phyloP scores from a whole-genome alignment of 176 grass and related monocot genomes.

The Tillandsia fasciculata region DNA sequence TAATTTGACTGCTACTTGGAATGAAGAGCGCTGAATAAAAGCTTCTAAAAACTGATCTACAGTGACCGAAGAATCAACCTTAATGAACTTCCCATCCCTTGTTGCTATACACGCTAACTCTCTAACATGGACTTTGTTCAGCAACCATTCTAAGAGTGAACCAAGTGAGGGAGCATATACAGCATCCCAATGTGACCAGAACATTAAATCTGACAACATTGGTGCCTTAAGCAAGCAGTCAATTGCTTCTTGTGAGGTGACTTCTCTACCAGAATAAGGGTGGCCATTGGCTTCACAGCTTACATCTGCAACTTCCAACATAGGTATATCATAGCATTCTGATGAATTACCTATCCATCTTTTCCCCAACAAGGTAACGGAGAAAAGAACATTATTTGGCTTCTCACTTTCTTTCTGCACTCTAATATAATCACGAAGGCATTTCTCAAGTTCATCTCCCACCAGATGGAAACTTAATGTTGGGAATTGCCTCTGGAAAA shows the following conservation, averaged over 20 bases:
- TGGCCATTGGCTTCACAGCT: slow-evolving; percentile 22
- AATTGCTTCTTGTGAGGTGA: slow-evolving; percentile 50
- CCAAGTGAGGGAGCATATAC: slow-evolving; percentile 76
- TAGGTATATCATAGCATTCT: slow-evolving; percentile 14
- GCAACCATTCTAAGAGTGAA: slow-evolving; percentile 68
- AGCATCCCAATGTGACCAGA: slow-evolving; percentile 85
- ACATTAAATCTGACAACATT: slow-evolving; percentile 85
- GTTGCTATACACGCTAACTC: slow-evolving; percentile 71
- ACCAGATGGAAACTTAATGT: slow-evolving; percentile 47
- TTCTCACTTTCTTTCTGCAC: slow-evolving; percentile 35
- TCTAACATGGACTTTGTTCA: slow-evolving; percentile 43
- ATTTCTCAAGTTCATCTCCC: slow-evolving; percentile 30
- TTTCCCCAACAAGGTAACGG: slow-evolving; percentile 67
- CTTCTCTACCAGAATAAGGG: slow-evolving; percentile 28
- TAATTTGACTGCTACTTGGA: slow-evolving; percentile 55
- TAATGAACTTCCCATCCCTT: slow-evolving; percentile 64
- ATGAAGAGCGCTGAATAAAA: slow-evolving; percentile 65
- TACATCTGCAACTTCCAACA: slow-evolving; percentile 2
- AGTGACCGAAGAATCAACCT: slow-evolving; percentile 61
- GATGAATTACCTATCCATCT: slow-evolving; percentile 34
- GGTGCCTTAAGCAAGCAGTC: slow-evolving; percentile 70
- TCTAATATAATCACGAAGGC: slow-evolving; percentile 20
- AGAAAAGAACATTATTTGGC: slow-evolving; percentile 48
- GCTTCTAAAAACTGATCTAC: slow-evolving; percentile 77
- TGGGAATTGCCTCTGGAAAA: slow-evolving; percentile 84